Base-by-base conservation (phyloP, 2,329 filamentous ascomycete species). In the Tolypocladium tropicale region DNA sequence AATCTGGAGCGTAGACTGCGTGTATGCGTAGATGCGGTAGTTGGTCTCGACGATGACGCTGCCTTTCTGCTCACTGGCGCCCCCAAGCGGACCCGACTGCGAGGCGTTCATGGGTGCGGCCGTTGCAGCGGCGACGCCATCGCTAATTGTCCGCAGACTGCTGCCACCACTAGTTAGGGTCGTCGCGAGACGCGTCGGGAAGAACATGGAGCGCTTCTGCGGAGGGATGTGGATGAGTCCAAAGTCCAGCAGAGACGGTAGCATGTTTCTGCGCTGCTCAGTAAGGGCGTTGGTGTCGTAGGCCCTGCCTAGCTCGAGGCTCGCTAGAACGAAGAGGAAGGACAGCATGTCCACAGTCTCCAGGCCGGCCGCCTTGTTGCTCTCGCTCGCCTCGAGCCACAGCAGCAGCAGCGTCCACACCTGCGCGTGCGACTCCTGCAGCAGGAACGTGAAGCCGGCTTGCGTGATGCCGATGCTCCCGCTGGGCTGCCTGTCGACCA, bases 21-120 rank as follows among this genome's bases (percentile, higher is more conserved):
- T 97, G 75, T 99, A 99, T 34, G 94, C 94, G 75, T 99, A 99
- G 63, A 99, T 76, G 30, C 94, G 89, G 75, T 96, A 97, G 74
- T 99, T 99, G 10, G 94, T 99, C 76, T 99, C 94, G 62, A 99
- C 83, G 65, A 99, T 92, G 67, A 99, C 90, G 75, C 90, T 94
- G 60, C 92, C 92, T 65, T 85, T 85, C 60, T 77, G 72, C 21
- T 80, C 75, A 54, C 71, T 65, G 32, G 56, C 66, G 28, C 70
- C 65, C 21, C 65, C 67, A 1, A 71, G 64, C 28, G 71, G 72
- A 23, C 70, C 61, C 46, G 68, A 70, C 21, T 82, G 56, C 63
- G 62, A 53, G 67, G 67, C 53, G 61, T 66, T 50, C 64, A 60
- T 72, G 59, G 67, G 72, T 3, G 78, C 69, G n/a, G 75, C 73